phyloP scores from a whole-genome alignment of 208 protist species.

The Spongospora subterranea region DNA sequence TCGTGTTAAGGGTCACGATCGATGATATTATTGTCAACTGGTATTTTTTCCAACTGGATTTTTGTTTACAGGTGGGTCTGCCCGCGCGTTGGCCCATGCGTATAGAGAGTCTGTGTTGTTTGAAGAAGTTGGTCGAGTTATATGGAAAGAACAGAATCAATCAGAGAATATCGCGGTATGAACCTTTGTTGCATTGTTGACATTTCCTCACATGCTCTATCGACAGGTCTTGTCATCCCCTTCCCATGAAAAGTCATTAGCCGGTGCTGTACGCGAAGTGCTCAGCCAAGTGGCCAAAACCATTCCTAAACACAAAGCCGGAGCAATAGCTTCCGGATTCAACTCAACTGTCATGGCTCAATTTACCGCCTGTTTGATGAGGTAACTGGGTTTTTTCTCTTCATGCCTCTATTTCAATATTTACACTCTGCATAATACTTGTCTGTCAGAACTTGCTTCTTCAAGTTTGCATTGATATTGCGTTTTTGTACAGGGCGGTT shows the following conservation, averaged over 20 bases:
- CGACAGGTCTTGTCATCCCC: neutral
- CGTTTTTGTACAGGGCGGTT: neutral
- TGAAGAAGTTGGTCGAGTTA: conserved; percentile 37
- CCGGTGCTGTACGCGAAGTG: neutral
- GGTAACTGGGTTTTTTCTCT: no score
- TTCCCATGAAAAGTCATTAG: neutral
- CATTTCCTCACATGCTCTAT: neutral
- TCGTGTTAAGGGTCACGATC: neutral
- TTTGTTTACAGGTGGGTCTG: neutral
- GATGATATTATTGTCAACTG: no score
- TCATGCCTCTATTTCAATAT: no score
- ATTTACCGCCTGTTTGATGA: conserved; percentile 5
- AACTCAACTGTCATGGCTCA: neutral
- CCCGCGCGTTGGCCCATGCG: neutral
- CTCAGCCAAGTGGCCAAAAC: neutral
- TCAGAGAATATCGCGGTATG: neutral
- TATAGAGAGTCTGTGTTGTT: neutral
- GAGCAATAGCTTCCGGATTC: neutral
- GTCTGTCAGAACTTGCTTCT: no score
- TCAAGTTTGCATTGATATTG: no score
- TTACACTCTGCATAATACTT: no score
- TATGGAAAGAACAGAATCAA: conserved; percentile 5
- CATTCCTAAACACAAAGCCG: neutral
- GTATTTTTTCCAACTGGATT: no score
- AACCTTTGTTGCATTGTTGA: neutral